A percentile compares a stretch with the other conserved stretches of the same genome.
Conservation (phyloP, 768 basidiomycete species). For the Favolaschia claudopus region DNA sequence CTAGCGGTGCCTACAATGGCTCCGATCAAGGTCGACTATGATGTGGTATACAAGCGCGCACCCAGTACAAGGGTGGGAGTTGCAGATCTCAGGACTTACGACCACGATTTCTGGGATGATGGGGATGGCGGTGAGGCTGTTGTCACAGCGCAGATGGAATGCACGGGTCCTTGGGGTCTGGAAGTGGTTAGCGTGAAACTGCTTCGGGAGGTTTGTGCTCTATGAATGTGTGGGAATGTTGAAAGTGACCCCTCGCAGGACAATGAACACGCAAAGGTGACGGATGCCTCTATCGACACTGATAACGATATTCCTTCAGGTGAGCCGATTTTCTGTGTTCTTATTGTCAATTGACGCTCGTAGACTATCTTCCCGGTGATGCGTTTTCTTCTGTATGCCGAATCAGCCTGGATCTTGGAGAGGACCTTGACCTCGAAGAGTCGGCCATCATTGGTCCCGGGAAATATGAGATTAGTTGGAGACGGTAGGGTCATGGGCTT, state of each 20-base stretch:
- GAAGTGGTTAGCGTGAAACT: slow-evolving; percentile 59
- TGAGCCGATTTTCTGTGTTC: slow-evolving; percentile 29
- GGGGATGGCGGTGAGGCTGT: slow-evolving; percentile 61
- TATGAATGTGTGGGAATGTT: neutral
- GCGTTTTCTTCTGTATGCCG: slow-evolving; percentile 65
- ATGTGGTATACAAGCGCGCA: slow-evolving; percentile 60
- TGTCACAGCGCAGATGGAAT: slow-evolving; percentile 59
- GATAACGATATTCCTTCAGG: slow-evolving; percentile 56
- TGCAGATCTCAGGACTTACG: slow-evolving; percentile 62
- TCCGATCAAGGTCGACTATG: slow-evolving; percentile 63
- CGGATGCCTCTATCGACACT: slow-evolving; percentile 60
- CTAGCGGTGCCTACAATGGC: slow-evolving; percentile 71
- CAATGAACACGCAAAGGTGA: slow-evolving; percentile 51
- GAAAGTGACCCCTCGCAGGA: slow-evolving; percentile 52
- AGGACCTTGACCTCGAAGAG: slow-evolving; percentile 42
- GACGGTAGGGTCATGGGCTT: slow-evolving; percentile 54
- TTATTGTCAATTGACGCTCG: neutral
- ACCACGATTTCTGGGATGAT: slow-evolving; percentile 60
- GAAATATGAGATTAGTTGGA: slow-evolving; percentile 68
- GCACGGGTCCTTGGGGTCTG: slow-evolving; percentile 63
- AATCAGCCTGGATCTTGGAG: slow-evolving; percentile 53
- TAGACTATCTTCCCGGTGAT: slow-evolving; percentile 74
- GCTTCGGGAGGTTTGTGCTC: slow-evolving; percentile 45
- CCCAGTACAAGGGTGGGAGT: slow-evolving; percentile 51
- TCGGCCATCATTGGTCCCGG: slow-evolving; percentile 58